phyloP scores from a whole-genome alignment of 768 basidiomycete species.

The Phallus indusiatus region DNA sequence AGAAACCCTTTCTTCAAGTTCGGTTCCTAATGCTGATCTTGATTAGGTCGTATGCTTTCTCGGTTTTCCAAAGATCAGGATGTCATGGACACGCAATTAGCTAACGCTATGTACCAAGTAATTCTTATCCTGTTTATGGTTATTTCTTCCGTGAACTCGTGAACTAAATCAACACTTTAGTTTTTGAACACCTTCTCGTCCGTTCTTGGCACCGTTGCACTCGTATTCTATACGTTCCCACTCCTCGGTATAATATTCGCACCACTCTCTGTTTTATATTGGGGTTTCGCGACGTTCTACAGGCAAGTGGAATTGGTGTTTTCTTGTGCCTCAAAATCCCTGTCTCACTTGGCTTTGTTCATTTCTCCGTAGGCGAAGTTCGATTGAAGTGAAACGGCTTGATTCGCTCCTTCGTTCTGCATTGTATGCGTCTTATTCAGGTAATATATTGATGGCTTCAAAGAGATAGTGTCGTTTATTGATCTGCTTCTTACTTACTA shows the following conservation, averaged over 20 bases:
- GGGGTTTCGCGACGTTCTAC: constrained; percentile 45
- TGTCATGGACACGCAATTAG: constrained; percentile 41
- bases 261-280: constrained; percentile 45
- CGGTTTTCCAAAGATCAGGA: constrained; percentile 56
- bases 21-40: neutral
- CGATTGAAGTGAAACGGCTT: constrained; percentile 55
- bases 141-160: constrained; percentile 18
- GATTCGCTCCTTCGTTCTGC: constrained; percentile 53
- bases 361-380: constrained; percentile 28
- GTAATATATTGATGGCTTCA: constrained; percentile 19
- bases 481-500: constrained; percentile 13
- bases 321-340: neutral
- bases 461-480: neutral
- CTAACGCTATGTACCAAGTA: constrained; percentile 40
- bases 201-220: constrained; percentile 44
- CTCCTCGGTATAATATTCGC: constrained; percentile 55
- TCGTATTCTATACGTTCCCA: constrained; percentile 62
- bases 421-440: constrained; percentile 49
- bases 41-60: constrained; percentile 44
- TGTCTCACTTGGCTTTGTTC: neutral
- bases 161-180: constrained; percentile 16
- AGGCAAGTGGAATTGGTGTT: constrained; percentile 19
- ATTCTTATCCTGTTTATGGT: neutral
- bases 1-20: neutral
- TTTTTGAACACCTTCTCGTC: constrained; percentile 31